Conservation (phyloP, 1,139 yeast species). For the Protomyces inouyei region DNA sequence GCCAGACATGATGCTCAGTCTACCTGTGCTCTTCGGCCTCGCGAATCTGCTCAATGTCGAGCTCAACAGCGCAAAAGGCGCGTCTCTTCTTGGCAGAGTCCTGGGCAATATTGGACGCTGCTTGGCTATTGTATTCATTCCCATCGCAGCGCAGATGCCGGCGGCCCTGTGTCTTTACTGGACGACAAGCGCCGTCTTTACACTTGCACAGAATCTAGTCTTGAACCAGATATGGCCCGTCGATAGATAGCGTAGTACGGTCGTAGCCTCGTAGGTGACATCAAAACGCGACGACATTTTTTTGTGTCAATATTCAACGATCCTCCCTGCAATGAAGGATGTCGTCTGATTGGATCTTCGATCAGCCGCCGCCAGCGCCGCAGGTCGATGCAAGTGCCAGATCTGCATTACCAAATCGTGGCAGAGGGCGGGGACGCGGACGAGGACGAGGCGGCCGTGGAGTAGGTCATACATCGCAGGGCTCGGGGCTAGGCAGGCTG, state of each 20-base stretch:
- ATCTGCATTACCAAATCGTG: neutral
- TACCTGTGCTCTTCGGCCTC: constrained; percentile 10
- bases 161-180: constrained; percentile 25
- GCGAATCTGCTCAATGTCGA: constrained; percentile 18
- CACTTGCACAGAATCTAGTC: constrained; percentile 4
- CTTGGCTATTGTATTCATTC: constrained; percentile 10
- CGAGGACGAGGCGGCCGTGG: neutral
- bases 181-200: constrained; percentile 7
- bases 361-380: neutral
- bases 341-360: neutral
- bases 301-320: neutral
- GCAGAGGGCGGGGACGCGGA: neutral
- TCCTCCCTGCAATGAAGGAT: neutral
- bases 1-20: neutral
- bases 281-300: neutral
- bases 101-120: neutral
- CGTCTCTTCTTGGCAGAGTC: neutral
- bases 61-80: neutral
- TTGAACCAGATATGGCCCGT: neutral
- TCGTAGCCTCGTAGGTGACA: no score
- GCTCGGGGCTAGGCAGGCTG: neutral
- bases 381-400: neutral
- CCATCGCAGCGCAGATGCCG: constrained; percentile 23
- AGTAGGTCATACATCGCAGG: neutral
- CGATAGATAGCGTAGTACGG: no score